A percentile compares a stretch with the other conserved stretches of the same genome.
Conservation (phyloP, 352 stramenopile genomes). For the Pelagophyceae sp. region DNA sequence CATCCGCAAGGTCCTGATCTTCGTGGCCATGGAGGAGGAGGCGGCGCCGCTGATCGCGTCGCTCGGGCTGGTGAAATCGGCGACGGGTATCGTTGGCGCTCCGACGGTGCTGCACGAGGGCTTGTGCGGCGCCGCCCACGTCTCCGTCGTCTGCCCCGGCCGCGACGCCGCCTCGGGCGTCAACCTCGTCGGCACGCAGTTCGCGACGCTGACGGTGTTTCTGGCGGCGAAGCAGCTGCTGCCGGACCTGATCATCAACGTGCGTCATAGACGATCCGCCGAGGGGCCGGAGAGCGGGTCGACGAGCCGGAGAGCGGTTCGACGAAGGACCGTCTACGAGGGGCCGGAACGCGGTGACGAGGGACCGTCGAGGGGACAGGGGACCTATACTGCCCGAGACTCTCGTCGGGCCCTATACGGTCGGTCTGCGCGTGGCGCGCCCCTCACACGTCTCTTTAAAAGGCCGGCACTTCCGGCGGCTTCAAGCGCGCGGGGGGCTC, state of each 20-base stretch:
- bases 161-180: constrained; percentile 49
- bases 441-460: too few species aligned
- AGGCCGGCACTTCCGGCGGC: constrained; percentile 56
- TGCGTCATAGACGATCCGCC: too few species aligned
- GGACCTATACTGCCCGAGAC: too few species aligned
- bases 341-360: too few species aligned
- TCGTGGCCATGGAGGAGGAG: constrained; percentile 61
- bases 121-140: constrained; percentile 41
- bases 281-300: too few species aligned
- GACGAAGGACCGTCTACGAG: too few species aligned
- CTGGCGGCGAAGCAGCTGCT: constrained; percentile 47
- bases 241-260: neutral
- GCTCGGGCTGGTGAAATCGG: constrained; percentile 37
- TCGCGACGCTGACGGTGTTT: constrained; percentile 43
- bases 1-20: constrained; percentile 31
- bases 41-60: constrained; percentile 48
- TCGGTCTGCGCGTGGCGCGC: too few species aligned
- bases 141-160: constrained; percentile 54
- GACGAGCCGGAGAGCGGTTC: too few species aligned
- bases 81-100: constrained; percentile 43
- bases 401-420: too few species aligned
- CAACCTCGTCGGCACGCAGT: constrained; percentile 55
- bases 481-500: constrained; percentile 46
- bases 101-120: constrained; percentile 46
- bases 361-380: too few species aligned